Conservation (phyloP, 2,329 filamentous ascomycete species). For the Penicillium rolfsii region DNA sequence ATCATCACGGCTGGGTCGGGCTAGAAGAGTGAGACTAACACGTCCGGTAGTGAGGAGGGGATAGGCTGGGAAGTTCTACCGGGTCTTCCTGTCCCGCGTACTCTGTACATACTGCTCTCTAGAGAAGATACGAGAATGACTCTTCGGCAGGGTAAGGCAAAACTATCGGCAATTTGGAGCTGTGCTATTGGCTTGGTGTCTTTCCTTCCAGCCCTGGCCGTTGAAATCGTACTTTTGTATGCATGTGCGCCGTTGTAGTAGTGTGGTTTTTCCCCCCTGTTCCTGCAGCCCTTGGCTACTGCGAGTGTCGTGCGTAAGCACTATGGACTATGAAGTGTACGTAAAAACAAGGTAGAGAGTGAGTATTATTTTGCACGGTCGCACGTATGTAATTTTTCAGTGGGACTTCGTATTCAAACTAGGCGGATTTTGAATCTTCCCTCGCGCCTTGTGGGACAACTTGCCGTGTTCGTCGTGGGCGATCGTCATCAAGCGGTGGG, state of each 20-base stretch:
- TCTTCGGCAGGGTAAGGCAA: background rate
- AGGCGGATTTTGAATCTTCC: background rate
- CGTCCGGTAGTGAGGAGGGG: background rate
- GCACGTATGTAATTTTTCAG: background rate
- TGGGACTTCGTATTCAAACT: background rate
- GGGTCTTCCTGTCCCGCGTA: background rate
- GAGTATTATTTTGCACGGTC: background rate
- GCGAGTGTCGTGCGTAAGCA: background rate
- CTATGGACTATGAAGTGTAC: background rate
- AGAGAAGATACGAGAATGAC: too few species aligned
- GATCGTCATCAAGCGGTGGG: background rate
- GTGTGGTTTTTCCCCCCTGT: background rate
- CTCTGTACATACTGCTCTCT: too few species aligned
- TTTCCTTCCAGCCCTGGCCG: background rate
- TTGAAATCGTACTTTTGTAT: background rate
- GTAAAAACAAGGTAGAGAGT: background rate
- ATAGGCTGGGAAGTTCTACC: background rate
- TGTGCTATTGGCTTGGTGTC: background rate
- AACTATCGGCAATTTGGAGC: background rate
- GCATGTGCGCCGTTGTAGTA: background rate
- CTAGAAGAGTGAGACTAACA: background rate
- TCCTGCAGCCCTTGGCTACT: background rate
- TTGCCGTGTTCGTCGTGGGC: slow-evolving; percentile 3
- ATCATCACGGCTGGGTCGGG: background rate
- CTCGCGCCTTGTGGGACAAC: background rate